Conservation (phyloP, 352 stramenopile genomes). For the Blastocystis sp. region DNA sequence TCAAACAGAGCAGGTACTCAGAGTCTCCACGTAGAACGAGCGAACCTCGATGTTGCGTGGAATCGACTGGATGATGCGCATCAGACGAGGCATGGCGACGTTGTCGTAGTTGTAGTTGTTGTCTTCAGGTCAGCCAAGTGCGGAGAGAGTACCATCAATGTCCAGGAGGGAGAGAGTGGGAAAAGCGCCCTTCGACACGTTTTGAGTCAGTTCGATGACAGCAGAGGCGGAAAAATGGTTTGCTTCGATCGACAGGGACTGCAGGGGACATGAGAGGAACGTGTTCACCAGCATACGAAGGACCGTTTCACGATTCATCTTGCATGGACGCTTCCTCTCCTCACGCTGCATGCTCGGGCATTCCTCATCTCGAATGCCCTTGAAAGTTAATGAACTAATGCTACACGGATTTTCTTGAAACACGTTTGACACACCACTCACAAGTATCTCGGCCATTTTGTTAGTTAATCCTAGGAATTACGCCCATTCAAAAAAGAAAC, state of each 20-base stretch:
- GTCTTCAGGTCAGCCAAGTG: neutral
- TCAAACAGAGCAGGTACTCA: neutral
- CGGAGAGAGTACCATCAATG: neutral
- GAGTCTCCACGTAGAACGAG: constrained; percentile 25
- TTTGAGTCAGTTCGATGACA: constrained; percentile 21
- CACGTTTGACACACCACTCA: neutral
- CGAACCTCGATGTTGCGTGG: neutral
- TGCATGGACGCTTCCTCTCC: constrained; percentile 17
- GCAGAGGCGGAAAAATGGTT: constrained; percentile 10
- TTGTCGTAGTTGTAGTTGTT: constrained; percentile 57
- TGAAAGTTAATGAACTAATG: neutral
- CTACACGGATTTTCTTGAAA: neutral
- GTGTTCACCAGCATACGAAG: neutral
- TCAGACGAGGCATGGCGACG: neutral
- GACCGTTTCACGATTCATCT: constrained; percentile 6
- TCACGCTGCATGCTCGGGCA: constrained; percentile 28
- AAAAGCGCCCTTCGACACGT: neutral
- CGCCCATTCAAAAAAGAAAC: neutral
- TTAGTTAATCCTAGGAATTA: constrained; percentile 7
- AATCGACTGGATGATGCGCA: neutral
- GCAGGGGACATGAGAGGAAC: neutral
- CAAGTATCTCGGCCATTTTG: neutral
- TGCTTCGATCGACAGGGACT: neutral
- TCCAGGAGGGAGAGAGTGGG: neutral
- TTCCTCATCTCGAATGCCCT: constrained; percentile 9